A percentile compares a stretch with the other conserved stretches of the same genome.
Evolutionary conservation across 2,329 filamentous ascomycete species (phyloP).

Genomic region (Monilinia vaccinii-corymbosi): DNA sequence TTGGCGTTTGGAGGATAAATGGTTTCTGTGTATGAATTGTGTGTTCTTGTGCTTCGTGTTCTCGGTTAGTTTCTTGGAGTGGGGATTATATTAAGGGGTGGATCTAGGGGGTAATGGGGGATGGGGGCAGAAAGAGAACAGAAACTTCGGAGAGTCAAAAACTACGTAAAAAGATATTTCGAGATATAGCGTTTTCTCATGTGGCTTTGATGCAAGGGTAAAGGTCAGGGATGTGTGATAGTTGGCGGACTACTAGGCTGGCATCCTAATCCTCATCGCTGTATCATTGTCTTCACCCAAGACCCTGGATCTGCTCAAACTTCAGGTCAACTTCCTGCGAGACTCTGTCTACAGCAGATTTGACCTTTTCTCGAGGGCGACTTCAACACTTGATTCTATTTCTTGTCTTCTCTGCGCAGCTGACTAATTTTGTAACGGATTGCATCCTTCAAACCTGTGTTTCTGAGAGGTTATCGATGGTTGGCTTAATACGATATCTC

Average conservation of each 20-base stretch:
- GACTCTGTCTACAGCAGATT: neutral
- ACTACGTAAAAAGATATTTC: neutral
- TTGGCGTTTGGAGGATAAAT: neutral
- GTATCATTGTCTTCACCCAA: neutral
- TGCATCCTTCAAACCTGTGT: neutral
- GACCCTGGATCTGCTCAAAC: neutral
- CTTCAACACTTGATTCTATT: neutral
- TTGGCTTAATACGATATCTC: neutral
- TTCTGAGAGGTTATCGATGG: too few species aligned
- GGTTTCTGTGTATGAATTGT: neutral
- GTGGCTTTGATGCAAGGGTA: too few species aligned
- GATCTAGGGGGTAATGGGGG: too few species aligned
- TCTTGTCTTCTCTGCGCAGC: neutral
- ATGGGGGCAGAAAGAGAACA: too few species aligned
- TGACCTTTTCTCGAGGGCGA: neutral
- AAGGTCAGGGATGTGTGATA: too few species aligned
- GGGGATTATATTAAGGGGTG: neutral
- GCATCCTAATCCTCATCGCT: neutral
- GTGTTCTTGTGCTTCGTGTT: neutral
- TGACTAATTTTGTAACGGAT: too few species aligned
- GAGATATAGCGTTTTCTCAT: neutral
- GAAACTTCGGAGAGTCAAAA: neutral
- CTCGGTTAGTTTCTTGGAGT: neutral
- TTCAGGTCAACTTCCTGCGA: neutral
- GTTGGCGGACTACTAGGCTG: too few species aligned